phyloP scores from a whole-genome alignment of 2,329 filamentous ascomycete genomes.

The Cercospora sojina region DNA sequence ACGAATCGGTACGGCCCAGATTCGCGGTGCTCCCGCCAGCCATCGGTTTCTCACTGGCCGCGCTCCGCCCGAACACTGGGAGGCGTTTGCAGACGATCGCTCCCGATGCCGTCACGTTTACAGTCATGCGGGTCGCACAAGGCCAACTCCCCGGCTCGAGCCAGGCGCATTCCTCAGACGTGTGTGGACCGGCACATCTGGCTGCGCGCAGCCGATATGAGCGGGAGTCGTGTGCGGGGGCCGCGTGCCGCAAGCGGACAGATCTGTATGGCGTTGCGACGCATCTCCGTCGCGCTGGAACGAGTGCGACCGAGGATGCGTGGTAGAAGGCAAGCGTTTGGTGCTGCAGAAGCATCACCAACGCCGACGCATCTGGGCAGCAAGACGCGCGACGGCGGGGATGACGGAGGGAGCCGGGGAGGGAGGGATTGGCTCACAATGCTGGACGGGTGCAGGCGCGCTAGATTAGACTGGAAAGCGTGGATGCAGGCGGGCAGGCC shows the following conservation, averaged over 20 bases:
- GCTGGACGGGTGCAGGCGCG: background rate
- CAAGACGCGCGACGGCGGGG: background rate
- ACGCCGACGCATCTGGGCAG: background rate
- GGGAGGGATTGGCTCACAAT: slow-evolving; percentile 5
- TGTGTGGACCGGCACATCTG: slow-evolving; percentile 5
- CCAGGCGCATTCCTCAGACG: slow-evolving; percentile 1
- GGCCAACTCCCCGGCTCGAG: slow-evolving; percentile 15
- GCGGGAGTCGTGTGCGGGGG: background rate
- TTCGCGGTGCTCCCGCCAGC: slow-evolving; percentile 2
- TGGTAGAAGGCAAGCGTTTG: background rate
- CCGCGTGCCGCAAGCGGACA: slow-evolving; percentile 1
- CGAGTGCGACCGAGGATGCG: background rate
- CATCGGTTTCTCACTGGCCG: slow-evolving; percentile 10
- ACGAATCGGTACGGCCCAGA: background rate
- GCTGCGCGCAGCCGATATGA: slow-evolving; percentile 2
- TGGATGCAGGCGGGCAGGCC: background rate
- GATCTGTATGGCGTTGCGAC: background rate
- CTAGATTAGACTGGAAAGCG: background rate
- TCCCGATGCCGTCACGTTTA: slow-evolving; percentile 7
- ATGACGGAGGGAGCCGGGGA: background rate
- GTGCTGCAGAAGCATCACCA: background rate
- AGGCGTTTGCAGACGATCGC: slow-evolving; percentile 8
- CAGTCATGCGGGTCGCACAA: slow-evolving; percentile 11
- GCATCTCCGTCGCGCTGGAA: background rate
- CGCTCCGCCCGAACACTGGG: background rate